Evolutionary conservation across 2,329 filamentous ascomycete species (phyloP), one percentile per base, ranked within the genome.

Genomic region (Penicillium palitans): DNA sequence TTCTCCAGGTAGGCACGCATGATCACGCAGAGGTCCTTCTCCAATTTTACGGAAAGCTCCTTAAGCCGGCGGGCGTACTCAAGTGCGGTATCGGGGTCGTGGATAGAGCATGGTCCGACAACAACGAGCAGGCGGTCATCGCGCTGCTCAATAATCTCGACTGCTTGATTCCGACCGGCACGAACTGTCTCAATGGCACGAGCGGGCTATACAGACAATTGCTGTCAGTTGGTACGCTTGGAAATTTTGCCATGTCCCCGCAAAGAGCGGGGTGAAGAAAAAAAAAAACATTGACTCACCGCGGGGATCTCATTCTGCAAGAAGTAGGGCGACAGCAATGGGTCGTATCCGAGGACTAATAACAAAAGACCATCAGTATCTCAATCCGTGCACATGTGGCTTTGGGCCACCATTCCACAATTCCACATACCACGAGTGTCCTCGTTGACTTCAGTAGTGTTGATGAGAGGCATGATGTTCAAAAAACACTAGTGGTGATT

Each of bases 1-100:
- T 99, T 99, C 83, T 99, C 95, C 52, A 99, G 89, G 84, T 99
- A 99, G 73, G 93, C 92, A 69, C 95, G 91, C 95, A 99, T 99
- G 72, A 99, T 88, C 75, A 99, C 90, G 76, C 88, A 88, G 47
- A 99, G 84, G 74, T 98, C 93, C 68, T 87, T 82, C 61, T 87
- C 86, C 62, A 97, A 87, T 82, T 89, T 91, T 64, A 90, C 85
- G 60, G 92, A 86, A 48, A 97, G 81, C 53, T 82, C 79, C 79
- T 91, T 90, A 49, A 99, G 85, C 57, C 88, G 86, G 62, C 83
- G 79, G 74, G 90, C 91, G 83, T 99, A 99, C 77, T 97, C 92
- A 68, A 96, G 82, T 41, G 95, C 95, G 15, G 87, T 87, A 49
- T 83, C 86, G 9, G 95, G 95, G 78, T 99, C 95, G 81, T 99